Evolutionary conservation across 768 basidiomycete species (phyloP).

Genomic region (Tremella yokohamensis): DNA sequence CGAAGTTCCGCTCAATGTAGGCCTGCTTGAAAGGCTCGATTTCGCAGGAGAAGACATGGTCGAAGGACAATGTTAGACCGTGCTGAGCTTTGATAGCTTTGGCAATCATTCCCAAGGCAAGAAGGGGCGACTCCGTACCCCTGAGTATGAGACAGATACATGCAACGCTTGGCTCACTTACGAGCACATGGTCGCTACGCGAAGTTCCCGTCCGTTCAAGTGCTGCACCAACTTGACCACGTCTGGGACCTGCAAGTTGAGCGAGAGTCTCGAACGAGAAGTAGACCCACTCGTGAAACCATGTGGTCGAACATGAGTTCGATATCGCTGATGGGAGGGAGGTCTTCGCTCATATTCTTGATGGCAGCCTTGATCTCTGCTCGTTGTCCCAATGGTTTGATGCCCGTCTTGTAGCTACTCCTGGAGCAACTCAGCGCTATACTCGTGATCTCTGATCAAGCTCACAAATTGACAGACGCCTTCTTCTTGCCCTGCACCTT

Average conservation of each 20-base stretch:
- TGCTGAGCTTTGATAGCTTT: constrained; percentile 69
- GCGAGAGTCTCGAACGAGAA: neutral
- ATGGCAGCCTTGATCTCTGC: constrained; percentile 26
- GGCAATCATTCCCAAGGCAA: constrained; percentile 80
- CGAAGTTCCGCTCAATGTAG: constrained; percentile 94
- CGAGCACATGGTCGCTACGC: constrained; percentile 86
- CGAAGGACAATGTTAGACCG: constrained; percentile 64
- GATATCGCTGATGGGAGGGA: constrained; percentile 39
- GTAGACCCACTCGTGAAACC: constrained; percentile 29
- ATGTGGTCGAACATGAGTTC: constrained; percentile 42
- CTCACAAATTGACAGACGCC: constrained; percentile 29
- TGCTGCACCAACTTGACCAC: constrained; percentile 42
- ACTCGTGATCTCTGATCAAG: neutral
- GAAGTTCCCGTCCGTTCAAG: constrained; percentile 70
- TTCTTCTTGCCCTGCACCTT: constrained; percentile 33
- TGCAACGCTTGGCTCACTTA: constrained; percentile 14
- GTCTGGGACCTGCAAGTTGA: constrained; percentile 28
- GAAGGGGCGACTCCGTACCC: constrained; percentile 89
- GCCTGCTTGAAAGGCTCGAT: constrained; percentile 97
- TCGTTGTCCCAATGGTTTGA: constrained; percentile 25
- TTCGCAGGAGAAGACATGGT: constrained; percentile 95
- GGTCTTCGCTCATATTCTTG: constrained; percentile 35
- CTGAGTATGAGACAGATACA: constrained; percentile 52
- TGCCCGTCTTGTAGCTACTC: constrained; percentile 26
- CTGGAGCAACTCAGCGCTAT: constrained; percentile 8